Percentiles rank a stretch among this genome's conserved stretches.
phyloP scores from a whole-genome alignment of 2,329 filamentous ascomycete genomes.

The Blastomyces parvus region DNA sequence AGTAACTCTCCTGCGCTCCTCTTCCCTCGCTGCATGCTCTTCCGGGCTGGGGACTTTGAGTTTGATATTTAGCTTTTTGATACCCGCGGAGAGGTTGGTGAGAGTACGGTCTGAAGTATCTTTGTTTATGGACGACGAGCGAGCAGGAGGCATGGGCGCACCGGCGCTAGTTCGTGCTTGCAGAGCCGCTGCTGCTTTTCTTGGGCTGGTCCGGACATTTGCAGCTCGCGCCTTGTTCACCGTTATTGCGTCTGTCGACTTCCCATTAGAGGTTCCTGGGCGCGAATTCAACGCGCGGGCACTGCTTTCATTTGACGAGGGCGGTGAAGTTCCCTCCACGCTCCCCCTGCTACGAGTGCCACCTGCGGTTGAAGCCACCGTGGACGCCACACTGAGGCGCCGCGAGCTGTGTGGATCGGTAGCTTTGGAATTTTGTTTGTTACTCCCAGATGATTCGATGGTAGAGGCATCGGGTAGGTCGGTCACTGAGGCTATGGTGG shows the following conservation, averaged over 20 bases:
- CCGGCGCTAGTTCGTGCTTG: constrained; percentile 1
- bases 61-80: constrained; percentile 48
- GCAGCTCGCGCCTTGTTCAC: constrained; percentile 50
- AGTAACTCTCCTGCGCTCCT: constrained; percentile 33
- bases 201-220: constrained; percentile 29
- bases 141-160: background rate
- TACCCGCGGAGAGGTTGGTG: constrained; percentile 43
- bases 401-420: constrained; percentile 15
- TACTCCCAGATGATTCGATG: constrained; percentile 20
- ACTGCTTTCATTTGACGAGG: constrained; percentile 3
- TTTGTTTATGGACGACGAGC: constrained; percentile 15
- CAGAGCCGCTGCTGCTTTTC: constrained; percentile 35
- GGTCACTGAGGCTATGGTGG: constrained; percentile 50
- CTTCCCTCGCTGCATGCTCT: constrained; percentile 46
- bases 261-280: constrained; percentile 16
- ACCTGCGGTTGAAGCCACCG: constrained; percentile 17
- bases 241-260: constrained; percentile 34
- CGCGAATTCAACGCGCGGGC: constrained; percentile 10
- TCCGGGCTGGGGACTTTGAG: constrained; percentile 50
- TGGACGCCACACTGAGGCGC: constrained; percentile 25
- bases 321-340: background rate
- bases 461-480: constrained; percentile 33
- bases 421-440: constrained; percentile 11
- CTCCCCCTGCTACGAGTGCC: constrained; percentile 6
- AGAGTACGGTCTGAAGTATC: constrained; percentile 31